Evolutionary conservation across 1,284 basidiomycete species (phyloP).

Genomic region (Papiliotrema nemorosa): DNA sequence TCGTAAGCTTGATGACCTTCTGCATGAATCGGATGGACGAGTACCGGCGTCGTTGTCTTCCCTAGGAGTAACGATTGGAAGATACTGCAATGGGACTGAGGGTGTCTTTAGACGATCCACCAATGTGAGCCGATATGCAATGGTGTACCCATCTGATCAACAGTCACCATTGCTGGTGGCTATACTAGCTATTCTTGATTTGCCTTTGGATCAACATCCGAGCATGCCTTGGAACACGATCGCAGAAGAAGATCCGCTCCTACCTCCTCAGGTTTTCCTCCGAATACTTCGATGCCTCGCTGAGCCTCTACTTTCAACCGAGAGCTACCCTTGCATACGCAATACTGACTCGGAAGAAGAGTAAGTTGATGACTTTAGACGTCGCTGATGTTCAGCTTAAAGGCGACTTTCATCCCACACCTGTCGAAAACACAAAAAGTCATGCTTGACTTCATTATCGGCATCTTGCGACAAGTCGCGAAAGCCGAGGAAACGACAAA

Average conservation of each 20-base stretch:
- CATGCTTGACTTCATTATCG: constrained; percentile 20
- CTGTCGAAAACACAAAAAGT: constrained; percentile 3
- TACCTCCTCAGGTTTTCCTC: constrained; percentile 32
- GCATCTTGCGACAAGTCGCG: constrained; percentile 23
- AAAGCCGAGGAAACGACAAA: constrained; percentile 20
- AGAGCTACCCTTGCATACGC: constrained; percentile 22
- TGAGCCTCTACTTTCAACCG: constrained; percentile 17
- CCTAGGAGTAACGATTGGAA: constrained; percentile 26
- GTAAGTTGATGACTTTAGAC: constrained; percentile 15
- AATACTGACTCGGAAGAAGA: constrained; percentile 6
- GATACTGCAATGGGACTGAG: constrained; percentile 25
- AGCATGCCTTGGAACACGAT: constrained; percentile 32
- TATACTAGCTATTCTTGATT: constrained; percentile 21
- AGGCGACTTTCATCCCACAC: constrained; percentile 14
- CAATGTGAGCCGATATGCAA: constrained; percentile 21
- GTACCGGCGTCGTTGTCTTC: constrained; percentile 21
- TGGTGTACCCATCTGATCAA: neutral
- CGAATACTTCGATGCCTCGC: constrained; percentile 15
- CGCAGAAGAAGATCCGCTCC: constrained; percentile 28
- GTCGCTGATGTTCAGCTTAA: constrained; percentile 11
- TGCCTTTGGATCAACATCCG: constrained; percentile 27
- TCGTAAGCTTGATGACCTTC: constrained; percentile 12
- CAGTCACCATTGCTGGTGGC: constrained; percentile 19
- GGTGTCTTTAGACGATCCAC: constrained; percentile 38
- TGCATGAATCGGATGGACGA: constrained; percentile 16